Percentiles rank a stretch among this genome's conserved stretches.
Conservation (phyloP, 441 rosid species). For the Gossypium davidsonii region DNA sequence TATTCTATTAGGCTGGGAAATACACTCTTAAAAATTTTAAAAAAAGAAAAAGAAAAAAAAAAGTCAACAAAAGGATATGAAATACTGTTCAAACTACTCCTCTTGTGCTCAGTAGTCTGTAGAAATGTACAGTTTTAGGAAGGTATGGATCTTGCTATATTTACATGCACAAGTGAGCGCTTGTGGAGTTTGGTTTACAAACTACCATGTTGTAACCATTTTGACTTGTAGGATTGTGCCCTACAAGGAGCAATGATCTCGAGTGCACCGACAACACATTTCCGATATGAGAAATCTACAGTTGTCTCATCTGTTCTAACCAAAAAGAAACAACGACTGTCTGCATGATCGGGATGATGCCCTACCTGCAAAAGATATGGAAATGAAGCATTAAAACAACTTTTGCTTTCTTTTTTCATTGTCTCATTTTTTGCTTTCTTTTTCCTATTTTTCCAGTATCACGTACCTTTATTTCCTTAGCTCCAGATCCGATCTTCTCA, state of each 20-base stretch:
- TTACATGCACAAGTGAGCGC: constrained; percentile 7
- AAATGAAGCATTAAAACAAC: background rate
- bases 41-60: background rate
- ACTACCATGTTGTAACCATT: constrained; percentile 20
- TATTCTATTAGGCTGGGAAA: background rate
- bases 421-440: background rate
- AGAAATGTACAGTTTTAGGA: constrained; percentile 16
- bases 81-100: constrained; percentile 10
- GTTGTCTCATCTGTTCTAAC: constrained; percentile 60
- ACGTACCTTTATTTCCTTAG: constrained; percentile 55
- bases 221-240: constrained; percentile 44
- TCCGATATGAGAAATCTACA: constrained; percentile 83
- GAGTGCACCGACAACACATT: constrained; percentile 70
- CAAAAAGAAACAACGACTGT: constrained; percentile 63
- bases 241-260: constrained; percentile 60
- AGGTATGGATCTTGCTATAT: constrained; percentile 10
- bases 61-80: background rate
- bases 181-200: background rate
- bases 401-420: background rate
- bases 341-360: constrained; percentile 43
- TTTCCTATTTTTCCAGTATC: background rate
- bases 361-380: constrained; percentile 45
- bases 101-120: constrained; percentile 4
- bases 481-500: constrained; percentile 77
- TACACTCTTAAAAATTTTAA: background rate